Evolutionary conservation across 345 rosid genomes (phyloP), one percentile per base, ranked within the genome.

Genomic region (Bruguiera parviflora): DNA sequence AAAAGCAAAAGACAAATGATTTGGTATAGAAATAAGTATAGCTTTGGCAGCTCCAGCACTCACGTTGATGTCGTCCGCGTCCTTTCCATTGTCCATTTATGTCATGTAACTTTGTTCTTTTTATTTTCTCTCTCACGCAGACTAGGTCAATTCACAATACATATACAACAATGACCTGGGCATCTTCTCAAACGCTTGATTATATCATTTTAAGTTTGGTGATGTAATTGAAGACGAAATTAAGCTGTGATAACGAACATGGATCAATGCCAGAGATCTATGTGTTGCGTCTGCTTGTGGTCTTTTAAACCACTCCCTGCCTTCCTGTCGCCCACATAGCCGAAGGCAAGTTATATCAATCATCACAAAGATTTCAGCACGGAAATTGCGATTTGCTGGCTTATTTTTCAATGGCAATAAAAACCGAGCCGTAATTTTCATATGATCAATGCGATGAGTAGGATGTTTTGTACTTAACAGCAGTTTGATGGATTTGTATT

Each of bases 11-110:
- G 73, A 78, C 73, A 58, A 61, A 32, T 53, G 71, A 75, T 73
- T 78, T 65, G 77, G 77, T 69, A 58, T 20, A 59, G 67, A 62
- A 72, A 24, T 18, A 60, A 39, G 47, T 53, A 56, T 21, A 60
- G 60, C 39, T 63, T 61, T 27, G 67, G 63, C 51, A 60, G 25
- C 15, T 9, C 57, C n/a, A 68, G 67, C 63, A 80, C 74, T 80
- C 57, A 57, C 72, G 82, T 81, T 63, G 61, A 59, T 73, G 75
- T 81, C 81, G 58, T 71, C 70, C 66, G 28, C 64, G 66, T 20
- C 49, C 51, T 24, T 22, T 33, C 27, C 61, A 33, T 21, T 64
- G 65, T 66, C 70, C 33, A 2, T 60, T 16, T 21, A 22, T 32
- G 9, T 13, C 13, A 1, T 16, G 18, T 19, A 63, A 31, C 43